Evolutionary conservation across 805 yeast species (phyloP).

Genomic region (Metschnikowia anglica): DNA sequence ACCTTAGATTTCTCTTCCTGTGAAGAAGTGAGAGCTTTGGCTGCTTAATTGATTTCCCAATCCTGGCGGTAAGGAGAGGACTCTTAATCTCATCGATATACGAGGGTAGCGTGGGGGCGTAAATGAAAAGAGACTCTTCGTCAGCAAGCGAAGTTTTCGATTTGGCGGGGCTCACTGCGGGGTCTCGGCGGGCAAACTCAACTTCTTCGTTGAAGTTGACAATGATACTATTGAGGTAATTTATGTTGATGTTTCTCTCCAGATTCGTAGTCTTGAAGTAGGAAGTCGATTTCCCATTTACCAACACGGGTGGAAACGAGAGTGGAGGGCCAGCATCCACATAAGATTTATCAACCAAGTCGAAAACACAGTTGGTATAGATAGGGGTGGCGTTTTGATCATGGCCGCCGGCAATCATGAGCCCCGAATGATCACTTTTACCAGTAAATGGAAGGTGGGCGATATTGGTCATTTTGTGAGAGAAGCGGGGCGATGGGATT

Average conservation of each 20-base stretch:
- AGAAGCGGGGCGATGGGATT: constrained; percentile 45
- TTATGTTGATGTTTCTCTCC: constrained; percentile 24
- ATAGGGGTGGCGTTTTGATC: constrained; percentile 34
- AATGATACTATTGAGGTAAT: constrained; percentile 36
- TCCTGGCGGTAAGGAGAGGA: constrained; percentile 36
- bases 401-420: constrained; percentile 56
- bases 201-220: constrained; percentile 32
- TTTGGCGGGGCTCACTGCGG: background rate
- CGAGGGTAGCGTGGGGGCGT: constrained; percentile 28
- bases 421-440: constrained; percentile 44
- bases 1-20: constrained; percentile 19
- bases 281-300: constrained; percentile 1
- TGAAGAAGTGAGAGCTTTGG: constrained; percentile 36
- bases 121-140: constrained; percentile 35
- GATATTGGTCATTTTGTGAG: constrained; percentile 50
- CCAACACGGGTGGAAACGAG: constrained; percentile 7
- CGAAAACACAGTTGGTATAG: constrained; percentile 42
- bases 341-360: constrained; percentile 41
- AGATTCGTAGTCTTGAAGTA: constrained; percentile 6
- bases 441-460: constrained; percentile 38
- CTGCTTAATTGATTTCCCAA: constrained; percentile 33
- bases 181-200: constrained; percentile 7
- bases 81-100: constrained; percentile 20
- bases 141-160: background rate
- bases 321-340: constrained; percentile 23